Conservation (phyloP, 306 rosid genomes). For the Quercus engelmannii region DNA sequence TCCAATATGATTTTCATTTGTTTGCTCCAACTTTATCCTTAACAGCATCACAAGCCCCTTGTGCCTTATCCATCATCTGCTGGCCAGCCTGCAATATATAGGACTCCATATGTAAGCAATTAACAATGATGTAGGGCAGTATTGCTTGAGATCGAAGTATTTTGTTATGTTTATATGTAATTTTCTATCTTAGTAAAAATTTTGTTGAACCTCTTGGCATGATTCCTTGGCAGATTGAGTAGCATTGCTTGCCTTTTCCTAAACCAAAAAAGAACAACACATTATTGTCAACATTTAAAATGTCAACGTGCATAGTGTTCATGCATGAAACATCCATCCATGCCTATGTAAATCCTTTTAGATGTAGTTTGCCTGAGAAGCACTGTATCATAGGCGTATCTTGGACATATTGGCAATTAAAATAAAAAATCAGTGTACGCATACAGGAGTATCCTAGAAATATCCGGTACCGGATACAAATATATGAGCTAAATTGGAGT, state of each 20-base stretch:
- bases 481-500: too few species aligned
- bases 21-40: constrained; percentile 19
- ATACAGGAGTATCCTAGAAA: too few species aligned
- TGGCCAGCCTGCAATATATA: constrained; percentile 32
- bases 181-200: background rate
- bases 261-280: background rate
- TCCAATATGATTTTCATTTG: constrained; percentile 18
- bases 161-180: background rate
- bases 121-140: background rate
- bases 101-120: background rate
- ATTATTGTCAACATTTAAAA: background rate
- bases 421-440: too few species aligned
- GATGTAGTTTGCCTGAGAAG: background rate
- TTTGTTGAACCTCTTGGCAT: constrained; percentile 33
- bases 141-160: background rate
- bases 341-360: background rate
- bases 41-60: constrained; percentile 23
- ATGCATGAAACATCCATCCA: background rate
- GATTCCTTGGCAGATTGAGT: constrained; percentile 43
- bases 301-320: too few species aligned
- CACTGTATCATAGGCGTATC: too few species aligned
- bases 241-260: constrained; percentile 44
- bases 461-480: too few species aligned
- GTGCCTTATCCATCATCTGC: constrained; percentile 30
- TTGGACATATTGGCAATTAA: too few species aligned